phyloP scores from a whole-genome alignment of 23 red algal species.

The Gracilaria caudata region DNA sequence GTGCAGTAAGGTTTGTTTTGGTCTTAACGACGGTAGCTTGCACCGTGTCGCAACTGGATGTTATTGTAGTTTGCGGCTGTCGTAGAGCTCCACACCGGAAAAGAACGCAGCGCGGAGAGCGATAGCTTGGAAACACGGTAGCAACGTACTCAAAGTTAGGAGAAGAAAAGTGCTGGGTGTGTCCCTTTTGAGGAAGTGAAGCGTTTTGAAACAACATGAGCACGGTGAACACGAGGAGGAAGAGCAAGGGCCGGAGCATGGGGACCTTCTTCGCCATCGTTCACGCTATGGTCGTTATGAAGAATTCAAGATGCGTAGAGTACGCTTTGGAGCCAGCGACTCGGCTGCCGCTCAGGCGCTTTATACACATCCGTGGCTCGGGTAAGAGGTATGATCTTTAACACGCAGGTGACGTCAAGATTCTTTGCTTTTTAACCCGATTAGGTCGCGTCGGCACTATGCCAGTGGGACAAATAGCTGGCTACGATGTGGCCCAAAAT shows the following conservation, averaged over 20 bases:
- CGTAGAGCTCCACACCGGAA: neutral
- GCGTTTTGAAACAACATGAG: conserved; percentile 29
- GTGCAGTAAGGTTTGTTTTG: conserved; percentile 16
- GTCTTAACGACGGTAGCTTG: conserved; percentile 12
- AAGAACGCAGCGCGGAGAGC: conserved; percentile 9
- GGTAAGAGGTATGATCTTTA: neutral
- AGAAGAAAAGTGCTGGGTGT: conserved; percentile 16
- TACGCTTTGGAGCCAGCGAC: conserved; percentile 1
- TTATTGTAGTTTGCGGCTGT: conserved; percentile 19
- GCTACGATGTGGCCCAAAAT: neutral
- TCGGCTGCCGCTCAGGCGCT: neutral
- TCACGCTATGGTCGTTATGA: neutral
- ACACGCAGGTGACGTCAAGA: neutral
- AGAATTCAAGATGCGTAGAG: neutral
- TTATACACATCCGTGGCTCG: no score
- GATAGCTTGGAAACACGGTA: conserved; percentile 22
- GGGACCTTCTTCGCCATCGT: conserved; percentile 14
- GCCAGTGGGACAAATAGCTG: neutral
- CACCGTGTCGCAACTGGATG: conserved; percentile 14
- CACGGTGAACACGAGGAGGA: conserved; percentile 22
- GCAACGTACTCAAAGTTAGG: conserved; percentile 24
- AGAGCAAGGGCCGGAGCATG: conserved; percentile 24
- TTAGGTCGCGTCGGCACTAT: neutral
- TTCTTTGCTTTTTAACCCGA: neutral
- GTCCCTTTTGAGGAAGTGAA: conserved; percentile 27